phyloP scores from a whole-genome alignment of 305 asterid genomes.

The Solanum hybrid region DNA sequence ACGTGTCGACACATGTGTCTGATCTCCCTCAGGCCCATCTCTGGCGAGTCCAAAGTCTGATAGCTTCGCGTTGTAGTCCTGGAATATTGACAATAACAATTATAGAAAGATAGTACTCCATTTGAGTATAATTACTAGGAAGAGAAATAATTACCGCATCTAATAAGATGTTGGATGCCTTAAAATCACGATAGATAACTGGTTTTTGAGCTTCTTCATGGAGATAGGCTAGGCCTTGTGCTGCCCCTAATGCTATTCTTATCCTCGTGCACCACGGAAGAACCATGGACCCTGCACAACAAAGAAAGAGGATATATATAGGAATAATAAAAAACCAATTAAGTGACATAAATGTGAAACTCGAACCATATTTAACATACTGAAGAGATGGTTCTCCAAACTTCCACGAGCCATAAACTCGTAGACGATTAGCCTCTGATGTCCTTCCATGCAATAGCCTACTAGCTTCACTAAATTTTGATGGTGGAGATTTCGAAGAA shows the following conservation, averaged over 20 bases:
- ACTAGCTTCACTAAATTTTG: conserved; percentile 57
- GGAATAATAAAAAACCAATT: background rate
- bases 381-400: conserved; percentile 70
- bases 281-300: conserved; percentile 50
- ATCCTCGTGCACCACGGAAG: conserved; percentile 78
- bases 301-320: conserved; percentile 2
- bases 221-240: conserved; percentile 82
- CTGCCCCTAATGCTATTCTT: conserved; percentile 74
- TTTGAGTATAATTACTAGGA: background rate
- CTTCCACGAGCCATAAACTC: conserved; percentile 71
- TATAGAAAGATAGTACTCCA: background rate
- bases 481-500: conserved; percentile 59
- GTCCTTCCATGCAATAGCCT: conserved; percentile 66
- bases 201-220: conserved; percentile 88
- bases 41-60: conserved; percentile 93
- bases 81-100: conserved; percentile 5
- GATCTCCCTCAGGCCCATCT: conserved; percentile 83
- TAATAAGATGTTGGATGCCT: conserved; percentile 64
- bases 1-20: conserved; percentile 81
- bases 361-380: conserved; percentile 20
- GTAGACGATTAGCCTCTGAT: conserved; percentile 58
- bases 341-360: background rate
- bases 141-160: conserved; percentile 46
- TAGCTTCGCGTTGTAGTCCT: conserved; percentile 84
- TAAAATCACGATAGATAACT: conserved; percentile 75